Evolutionary conservation across 306 rosid species (phyloP).

Genomic region (Neltuma alba): DNA sequence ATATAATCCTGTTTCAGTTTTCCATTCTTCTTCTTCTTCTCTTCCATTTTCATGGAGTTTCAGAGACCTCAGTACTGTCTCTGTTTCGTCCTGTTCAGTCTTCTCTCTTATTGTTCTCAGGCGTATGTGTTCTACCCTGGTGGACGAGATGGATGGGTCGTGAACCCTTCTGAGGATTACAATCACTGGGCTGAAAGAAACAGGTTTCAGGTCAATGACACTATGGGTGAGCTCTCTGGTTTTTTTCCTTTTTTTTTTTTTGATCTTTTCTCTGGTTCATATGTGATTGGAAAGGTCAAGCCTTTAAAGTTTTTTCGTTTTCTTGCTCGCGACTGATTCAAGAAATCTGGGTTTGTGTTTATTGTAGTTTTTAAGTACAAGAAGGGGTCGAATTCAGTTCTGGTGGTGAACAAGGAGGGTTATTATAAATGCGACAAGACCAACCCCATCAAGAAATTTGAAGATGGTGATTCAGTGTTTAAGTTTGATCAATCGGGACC

Average conservation of each 20-base stretch:
- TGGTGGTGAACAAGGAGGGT: slow-evolving; percentile 67
- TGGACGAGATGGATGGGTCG: slow-evolving; percentile 72
- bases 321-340: neutral
- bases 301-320: neutral
- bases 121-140: slow-evolving; percentile 62
- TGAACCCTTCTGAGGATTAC: slow-evolving; percentile 67
- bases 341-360: neutral
- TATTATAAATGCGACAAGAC: slow-evolving; percentile 61
- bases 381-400: slow-evolving; percentile 74
- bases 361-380: slow-evolving; percentile 69
- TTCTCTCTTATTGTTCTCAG: slow-evolving; percentile 44
- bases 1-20: neutral
- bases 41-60: slow-evolving; percentile 36
- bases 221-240: slow-evolving; percentile 41
- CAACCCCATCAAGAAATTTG: slow-evolving; percentile 62
- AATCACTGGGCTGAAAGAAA: slow-evolving; percentile 61
- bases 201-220: slow-evolving; percentile 71
- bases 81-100: slow-evolving; percentile 20
- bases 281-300: neutral
- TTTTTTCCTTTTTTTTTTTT: neutral
- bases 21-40: neutral
- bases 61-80: slow-evolving; percentile 33
- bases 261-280: neutral
- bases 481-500: slow-evolving; percentile 65
- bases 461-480: slow-evolving; percentile 65